A percentile compares a stretch with the other conserved stretches of the same genome.
Evolutionary conservation across 106 monocot species (phyloP).

Genomic region (Platanthera guangdongensis): DNA sequence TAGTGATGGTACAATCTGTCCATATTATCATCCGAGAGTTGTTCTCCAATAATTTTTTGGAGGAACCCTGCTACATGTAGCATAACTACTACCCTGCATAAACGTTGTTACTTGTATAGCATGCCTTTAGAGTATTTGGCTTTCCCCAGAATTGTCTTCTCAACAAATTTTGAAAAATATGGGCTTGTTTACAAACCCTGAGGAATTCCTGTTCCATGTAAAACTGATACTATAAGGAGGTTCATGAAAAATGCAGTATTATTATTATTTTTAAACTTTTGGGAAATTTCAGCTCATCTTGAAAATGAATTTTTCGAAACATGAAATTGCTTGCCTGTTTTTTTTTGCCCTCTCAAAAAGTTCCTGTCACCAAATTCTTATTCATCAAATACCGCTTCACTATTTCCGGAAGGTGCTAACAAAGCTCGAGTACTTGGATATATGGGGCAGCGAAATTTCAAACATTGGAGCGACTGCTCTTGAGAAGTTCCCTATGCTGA

Average conservation of each 20-base stretch:
- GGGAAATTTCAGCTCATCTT: background rate
- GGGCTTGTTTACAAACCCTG: too few relatives aligned
- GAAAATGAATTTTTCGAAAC: background rate
- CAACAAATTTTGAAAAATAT: too few relatives aligned
- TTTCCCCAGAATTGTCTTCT: too few relatives aligned
- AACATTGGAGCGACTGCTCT: constrained; percentile 45
- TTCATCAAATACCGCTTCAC: background rate
- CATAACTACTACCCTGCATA: too few relatives aligned
- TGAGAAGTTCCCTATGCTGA: constrained; percentile 47
- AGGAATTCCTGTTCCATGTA: too few relatives aligned
- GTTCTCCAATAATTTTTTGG: too few relatives aligned
- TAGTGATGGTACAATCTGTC: too few relatives aligned
- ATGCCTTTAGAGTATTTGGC: too few relatives aligned
- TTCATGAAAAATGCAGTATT: background rate
- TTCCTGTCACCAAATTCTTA: background rate
- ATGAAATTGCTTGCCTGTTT: background rate
- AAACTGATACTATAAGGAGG: background rate
- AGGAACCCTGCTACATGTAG: too few relatives aligned
- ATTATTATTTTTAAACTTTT: too few relatives aligned
- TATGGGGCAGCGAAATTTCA: constrained; percentile 84
- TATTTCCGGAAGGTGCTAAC: constrained; percentile 46
- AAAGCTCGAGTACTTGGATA: constrained; percentile 62
- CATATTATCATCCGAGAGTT: too few relatives aligned
- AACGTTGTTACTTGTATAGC: too few relatives aligned
- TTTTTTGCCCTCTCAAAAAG: background rate